Evolutionary conservation across 73 alveolate genomes (phyloP).

Genomic region (Uronychia binucleata): DNA sequence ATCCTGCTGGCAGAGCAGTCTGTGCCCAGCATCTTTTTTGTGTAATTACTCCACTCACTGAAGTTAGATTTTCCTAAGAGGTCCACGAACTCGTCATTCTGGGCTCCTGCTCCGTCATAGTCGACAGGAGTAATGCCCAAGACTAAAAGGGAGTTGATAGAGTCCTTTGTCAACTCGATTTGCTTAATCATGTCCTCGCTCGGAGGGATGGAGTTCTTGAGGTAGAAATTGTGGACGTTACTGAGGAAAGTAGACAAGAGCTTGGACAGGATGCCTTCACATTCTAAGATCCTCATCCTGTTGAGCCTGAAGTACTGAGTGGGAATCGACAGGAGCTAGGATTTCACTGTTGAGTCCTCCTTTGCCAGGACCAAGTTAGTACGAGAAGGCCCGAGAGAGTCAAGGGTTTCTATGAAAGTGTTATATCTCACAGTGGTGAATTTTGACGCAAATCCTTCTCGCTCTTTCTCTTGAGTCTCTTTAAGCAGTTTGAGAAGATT

Average conservation of each 20-base stretch:
- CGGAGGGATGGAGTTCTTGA: not conserved
- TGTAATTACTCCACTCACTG: not conserved
- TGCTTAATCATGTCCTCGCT: not conserved
- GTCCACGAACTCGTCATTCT: not conserved
- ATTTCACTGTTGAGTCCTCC: not conserved
- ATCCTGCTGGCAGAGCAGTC: not conserved
- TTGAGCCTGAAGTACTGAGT: not conserved
- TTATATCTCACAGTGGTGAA: not conserved
- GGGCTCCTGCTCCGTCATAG: not conserved
- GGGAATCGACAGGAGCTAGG: not conserved
- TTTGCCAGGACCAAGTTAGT: not conserved
- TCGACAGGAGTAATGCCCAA: not conserved
- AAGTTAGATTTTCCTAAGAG: not conserved
- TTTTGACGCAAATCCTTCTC: not conserved
- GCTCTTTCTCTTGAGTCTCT: not conserved
- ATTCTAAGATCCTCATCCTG: not conserved
- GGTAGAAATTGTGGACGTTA: not conserved
- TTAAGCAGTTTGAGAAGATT: not conserved
- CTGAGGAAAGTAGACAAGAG: not conserved
- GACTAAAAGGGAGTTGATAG: not conserved
- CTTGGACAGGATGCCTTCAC: not conserved
- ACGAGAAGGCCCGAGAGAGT: not conserved
- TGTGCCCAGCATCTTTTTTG: not conserved
- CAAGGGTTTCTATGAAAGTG: not conserved
- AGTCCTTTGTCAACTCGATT: not conserved